Evolutionary conservation across 1,284 basidiomycete genomes (phyloP).

Genomic region (Heterobasidion parviporum): DNA sequence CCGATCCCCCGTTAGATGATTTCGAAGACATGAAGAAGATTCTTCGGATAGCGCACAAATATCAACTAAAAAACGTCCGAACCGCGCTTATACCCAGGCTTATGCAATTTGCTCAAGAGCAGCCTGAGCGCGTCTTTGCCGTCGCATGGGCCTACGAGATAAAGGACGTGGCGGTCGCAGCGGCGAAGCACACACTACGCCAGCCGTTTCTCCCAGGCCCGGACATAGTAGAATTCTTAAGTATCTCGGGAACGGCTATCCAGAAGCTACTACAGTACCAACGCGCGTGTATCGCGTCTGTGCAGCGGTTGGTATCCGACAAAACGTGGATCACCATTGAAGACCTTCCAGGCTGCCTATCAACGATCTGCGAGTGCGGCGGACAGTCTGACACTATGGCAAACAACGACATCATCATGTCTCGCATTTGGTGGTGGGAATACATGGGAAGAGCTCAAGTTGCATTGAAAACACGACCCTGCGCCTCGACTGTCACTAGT

Average conservation of each 20-base stretch:
- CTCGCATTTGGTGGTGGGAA: no score
- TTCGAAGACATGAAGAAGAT: not conserved
- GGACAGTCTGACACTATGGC: no score
- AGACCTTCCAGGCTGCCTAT: no score
- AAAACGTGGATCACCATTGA: no score
- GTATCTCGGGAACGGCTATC: not conserved
- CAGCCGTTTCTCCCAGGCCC: not conserved
- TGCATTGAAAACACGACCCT: no score
- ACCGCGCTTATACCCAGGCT: not conserved
- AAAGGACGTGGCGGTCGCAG: not conserved
- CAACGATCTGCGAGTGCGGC: no score
- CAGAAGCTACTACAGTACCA: no score
- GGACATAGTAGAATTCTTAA: not conserved
- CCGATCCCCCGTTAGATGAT: not conserved
- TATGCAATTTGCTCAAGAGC: not conserved
- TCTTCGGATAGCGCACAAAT: slow-evolving; percentile 5
- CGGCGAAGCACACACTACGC: not conserved
- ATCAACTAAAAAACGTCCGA: slow-evolving; percentile 3
- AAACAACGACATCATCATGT: no score
- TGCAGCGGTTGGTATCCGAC: no score
- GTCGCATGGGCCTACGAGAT: not conserved
- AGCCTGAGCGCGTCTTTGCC: slow-evolving; percentile 4
- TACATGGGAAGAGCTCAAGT: no score
- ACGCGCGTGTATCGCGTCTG: no score
- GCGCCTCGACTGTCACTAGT: no score